Evolutionary conservation across 2,329 filamentous ascomycete species (phyloP).

Genomic region (Drechslerella stenobrocha): DNA sequence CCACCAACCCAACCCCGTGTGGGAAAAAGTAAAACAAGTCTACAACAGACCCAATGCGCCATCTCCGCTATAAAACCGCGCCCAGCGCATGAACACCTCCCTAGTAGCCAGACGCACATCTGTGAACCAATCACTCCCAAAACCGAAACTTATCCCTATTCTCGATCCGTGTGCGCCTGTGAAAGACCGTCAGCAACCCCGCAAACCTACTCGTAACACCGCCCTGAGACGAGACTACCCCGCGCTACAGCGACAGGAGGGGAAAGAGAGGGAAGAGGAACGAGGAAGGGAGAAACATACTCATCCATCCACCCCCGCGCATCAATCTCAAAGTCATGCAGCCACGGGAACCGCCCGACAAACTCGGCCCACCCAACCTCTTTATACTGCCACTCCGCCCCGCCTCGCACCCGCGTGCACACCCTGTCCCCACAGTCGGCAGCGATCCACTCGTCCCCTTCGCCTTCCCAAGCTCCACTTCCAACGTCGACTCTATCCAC

Average conservation of each 20-base stretch:
- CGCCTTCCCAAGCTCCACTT: background rate
- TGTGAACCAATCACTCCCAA: slow-evolving; percentile 19
- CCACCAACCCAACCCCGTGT: too few relatives aligned
- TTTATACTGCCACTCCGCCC: slow-evolving; percentile 25
- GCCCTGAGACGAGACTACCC: too few relatives aligned
- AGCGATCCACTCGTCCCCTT: background rate
- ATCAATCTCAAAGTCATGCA: slow-evolving; percentile 46
- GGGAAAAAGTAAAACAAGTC: too few relatives aligned
- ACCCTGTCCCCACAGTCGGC: slow-evolving; percentile 5
- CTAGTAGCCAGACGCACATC: background rate
- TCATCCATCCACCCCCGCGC: slow-evolving; percentile 46
- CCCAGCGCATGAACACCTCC: background rate
- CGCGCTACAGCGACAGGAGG: too few relatives aligned
- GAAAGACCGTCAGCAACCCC: slow-evolving; percentile 9
- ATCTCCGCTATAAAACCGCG: background rate
- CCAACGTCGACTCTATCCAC: slow-evolving; percentile 26
- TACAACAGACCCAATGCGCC: too few relatives aligned
- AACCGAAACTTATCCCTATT: slow-evolving; percentile 32
- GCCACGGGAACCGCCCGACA: slow-evolving; percentile 34
- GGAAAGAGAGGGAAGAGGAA: background rate
- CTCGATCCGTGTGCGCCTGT: slow-evolving; percentile 31
- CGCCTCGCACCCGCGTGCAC: background rate
- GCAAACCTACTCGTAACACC: too few relatives aligned
- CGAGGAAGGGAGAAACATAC: slow-evolving; percentile 3
- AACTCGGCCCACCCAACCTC: slow-evolving; percentile 44